Conservation (phyloP, 192 early-diverging fungal species). For the Lunasporangiospora selenospora region DNA sequence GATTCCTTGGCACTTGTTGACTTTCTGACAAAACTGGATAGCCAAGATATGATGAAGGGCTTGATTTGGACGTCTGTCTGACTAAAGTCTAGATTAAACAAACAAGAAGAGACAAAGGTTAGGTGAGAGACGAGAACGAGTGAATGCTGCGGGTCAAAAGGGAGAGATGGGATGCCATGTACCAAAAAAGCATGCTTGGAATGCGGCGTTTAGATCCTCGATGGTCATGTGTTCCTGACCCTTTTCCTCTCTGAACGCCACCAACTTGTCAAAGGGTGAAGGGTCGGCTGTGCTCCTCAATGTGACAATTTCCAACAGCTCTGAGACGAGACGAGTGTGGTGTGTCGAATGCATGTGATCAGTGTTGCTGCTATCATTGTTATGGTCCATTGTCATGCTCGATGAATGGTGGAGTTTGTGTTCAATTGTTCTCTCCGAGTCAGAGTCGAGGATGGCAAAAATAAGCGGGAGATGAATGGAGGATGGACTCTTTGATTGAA, state of each 20-base stretch:
- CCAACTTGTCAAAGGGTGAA: constrained; percentile 16
- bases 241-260: constrained; percentile 12
- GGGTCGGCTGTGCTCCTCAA: constrained; percentile 1
- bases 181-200: constrained; percentile 17
- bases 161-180: too few relatives aligned
- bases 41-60: constrained; percentile 25
- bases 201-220: constrained; percentile 19
- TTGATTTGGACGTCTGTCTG: not conserved
- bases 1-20: not conserved
- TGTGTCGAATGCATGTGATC: too few relatives aligned
- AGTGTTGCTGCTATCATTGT: not conserved
- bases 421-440: too few relatives aligned
- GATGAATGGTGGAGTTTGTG: not conserved
- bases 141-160: too few relatives aligned
- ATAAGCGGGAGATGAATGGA: not conserved
- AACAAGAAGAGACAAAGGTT: not conserved
- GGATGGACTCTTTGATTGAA: too few relatives aligned
- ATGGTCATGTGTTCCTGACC: not conserved
- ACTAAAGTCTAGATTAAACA: constrained; percentile 4
- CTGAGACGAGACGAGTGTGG: too few relatives aligned
- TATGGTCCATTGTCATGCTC: not conserved
- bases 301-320: constrained; percentile 11
- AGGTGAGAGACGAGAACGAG: not conserved
- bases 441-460: not conserved
- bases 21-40: constrained; percentile 11